Conservation (phyloP, 2,329 filamentous ascomycete genomes). For the Lasiodiplodia hormozganensis region DNA sequence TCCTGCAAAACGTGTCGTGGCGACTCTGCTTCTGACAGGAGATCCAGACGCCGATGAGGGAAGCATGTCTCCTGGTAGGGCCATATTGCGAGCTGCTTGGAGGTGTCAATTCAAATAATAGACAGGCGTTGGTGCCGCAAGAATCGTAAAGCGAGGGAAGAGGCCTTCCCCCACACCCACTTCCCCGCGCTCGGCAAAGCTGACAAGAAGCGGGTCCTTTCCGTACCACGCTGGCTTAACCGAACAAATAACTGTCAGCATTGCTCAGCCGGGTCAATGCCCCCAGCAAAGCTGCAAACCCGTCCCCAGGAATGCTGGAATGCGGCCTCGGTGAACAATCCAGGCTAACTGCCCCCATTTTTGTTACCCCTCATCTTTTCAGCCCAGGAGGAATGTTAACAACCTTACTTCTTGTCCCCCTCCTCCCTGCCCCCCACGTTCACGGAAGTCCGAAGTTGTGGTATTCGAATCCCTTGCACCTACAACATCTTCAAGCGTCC, state of each 20-base stretch:
- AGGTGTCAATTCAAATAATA: neutral
- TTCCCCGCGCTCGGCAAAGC: conserved; percentile 23
- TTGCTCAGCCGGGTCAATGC: neutral
- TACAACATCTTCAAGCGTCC: neutral
- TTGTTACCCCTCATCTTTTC: neutral
- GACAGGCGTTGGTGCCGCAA: neutral
- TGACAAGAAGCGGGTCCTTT: conserved; percentile 20
- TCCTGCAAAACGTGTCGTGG: neutral
- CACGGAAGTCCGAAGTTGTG: neutral
- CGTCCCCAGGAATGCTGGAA: conserved; percentile 7
- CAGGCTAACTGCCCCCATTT: neutral
- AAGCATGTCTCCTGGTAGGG: neutral
- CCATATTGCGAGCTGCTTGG: conserved; percentile 3
- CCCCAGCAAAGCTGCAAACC: neutral
- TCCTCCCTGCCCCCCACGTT: conserved; percentile 7
- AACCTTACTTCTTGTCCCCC: conserved; percentile 4
- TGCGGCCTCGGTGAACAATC: conserved; percentile 1
- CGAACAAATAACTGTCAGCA: conserved; percentile 5
- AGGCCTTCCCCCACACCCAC: conserved; percentile 1
- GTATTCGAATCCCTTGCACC: neutral
- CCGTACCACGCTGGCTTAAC: conserved; percentile 10
- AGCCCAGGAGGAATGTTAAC: neutral
- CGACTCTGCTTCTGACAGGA: neutral
- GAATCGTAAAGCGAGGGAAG: neutral
- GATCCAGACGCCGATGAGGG: neutral